These are phyloP conservation scores for Oropetium thomaeum DNA, from an alignment of 176 grass and related monocot genomes.

Conservation along the genomic window DNA sequence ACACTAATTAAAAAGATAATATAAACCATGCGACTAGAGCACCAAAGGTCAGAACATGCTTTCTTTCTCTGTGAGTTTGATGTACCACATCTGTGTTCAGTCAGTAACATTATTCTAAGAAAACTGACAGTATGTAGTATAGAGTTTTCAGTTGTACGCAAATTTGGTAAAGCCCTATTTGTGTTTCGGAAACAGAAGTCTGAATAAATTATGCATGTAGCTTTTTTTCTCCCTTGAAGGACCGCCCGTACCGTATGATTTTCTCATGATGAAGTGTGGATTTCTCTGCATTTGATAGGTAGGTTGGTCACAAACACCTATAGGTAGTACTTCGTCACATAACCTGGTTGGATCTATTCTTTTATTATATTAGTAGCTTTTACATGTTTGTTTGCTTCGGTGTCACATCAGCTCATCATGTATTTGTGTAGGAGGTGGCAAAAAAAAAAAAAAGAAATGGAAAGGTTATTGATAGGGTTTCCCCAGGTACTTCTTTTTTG, in stretches of 20 bases:
- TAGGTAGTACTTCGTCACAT: not conserved
- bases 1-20: not conserved
- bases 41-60: not conserved
- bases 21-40: not conserved
- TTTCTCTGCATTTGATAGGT: not conserved
- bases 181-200: not conserved
- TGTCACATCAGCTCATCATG: constrained; percentile 30
- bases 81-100: not conserved
- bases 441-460: constrained; percentile 40
- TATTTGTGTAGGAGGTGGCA: constrained; percentile 2
- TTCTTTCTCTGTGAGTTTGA: not conserved
- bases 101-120: not conserved
- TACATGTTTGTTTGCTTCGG: constrained; percentile 41
- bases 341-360: constrained; percentile 27
- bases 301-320: not conserved
- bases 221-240: not conserved
- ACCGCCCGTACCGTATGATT: not conserved
- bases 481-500: constrained; percentile 18
- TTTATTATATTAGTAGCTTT: constrained; percentile 6
- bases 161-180: not conserved
- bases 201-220: not conserved
- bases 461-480: constrained; percentile 30
- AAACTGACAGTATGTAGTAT: not conserved
- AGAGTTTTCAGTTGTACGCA: not conserved
- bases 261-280: not conserved